Evolutionary conservation across 441 rosid genomes (phyloP), one percentile per base, ranked within the genome.

Genomic region (Bruguiera hainesii): DNA sequence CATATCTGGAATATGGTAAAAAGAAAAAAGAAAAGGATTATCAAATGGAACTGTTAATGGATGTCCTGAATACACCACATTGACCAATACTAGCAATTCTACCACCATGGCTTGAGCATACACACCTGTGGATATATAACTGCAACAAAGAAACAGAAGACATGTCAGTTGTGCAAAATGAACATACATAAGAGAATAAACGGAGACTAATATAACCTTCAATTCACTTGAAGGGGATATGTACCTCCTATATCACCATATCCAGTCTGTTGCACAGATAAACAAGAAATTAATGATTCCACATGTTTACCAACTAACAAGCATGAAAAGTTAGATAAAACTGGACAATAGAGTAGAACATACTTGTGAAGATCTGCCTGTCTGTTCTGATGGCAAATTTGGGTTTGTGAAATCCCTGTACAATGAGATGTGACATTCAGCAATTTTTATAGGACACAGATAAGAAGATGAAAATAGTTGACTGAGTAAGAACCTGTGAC

Each of bases 91-190:
- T 25, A 64, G 7, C 52, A 51, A 1, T 8, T 25, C 42, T 66
- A 64, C 42, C 56, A 64, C 42, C 56, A 39, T n/a, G 18, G 51
- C 48, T 60, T n/a, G 70, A 69, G 73, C 37, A 64, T 9, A 50
- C 97, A 73, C 77, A 95, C 99, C 98, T 95, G 98, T 63, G 95
- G 95, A 84, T 81, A 95, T 71, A 87, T 88, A 77, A 82, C 99
- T 91, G 97, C 74, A 75, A 67, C 25, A 78, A 46, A 71, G 57
- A 76, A 72, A 75, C 60, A 77, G 21, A 70, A 61, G 31, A 69
- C 33, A 66, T 52, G 64, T 82, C 50, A 76, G 74, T 72, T 65
- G 58, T 25, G 61, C 74, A 52, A 79, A 35, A 58, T 60, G 61
- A 19, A 31, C 58, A 68, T 35, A 31, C 58, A 68, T 35, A 33